Conservation (phyloP, 495 filamentous ascomycete genomes). For the Penicillium lividum region DNA sequence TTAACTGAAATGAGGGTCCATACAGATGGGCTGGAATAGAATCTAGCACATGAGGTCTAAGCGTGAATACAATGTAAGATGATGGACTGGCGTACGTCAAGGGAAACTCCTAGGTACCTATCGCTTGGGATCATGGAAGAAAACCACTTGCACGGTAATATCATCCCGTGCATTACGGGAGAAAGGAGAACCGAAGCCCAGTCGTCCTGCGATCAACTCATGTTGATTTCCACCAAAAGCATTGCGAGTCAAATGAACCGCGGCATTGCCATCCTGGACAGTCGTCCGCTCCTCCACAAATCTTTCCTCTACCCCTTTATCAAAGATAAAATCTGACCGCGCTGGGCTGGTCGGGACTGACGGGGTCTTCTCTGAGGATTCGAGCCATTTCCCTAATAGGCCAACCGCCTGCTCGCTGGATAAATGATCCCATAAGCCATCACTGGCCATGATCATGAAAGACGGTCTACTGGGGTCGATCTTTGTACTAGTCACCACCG, state of each 20-base stretch:
- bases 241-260: conserved; percentile 62
- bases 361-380: conserved; percentile 25
- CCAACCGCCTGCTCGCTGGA: conserved; percentile 60
- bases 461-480: conserved; percentile 47
- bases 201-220: conserved; percentile 53
- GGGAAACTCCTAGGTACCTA: not conserved
- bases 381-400: conserved; percentile 57
- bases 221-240: conserved; percentile 60
- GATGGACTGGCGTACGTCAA: not conserved
- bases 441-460: conserved; percentile 65
- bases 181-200: conserved; percentile 51
- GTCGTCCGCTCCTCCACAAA: conserved; percentile 44
- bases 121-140: conserved; percentile 42
- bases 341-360: conserved; percentile 17
- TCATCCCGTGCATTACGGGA: conserved; percentile 56
- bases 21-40: not conserved
- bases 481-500: conserved; percentile 57
- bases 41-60: not conserved
- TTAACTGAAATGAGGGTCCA: not conserved
- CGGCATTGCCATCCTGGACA: conserved; percentile 61
- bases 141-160: conserved; percentile 64
- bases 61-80: not conserved
- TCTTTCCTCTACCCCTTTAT: conserved; percentile 17
- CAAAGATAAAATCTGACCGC: conserved; percentile 32
- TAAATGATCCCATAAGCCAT: conserved; percentile 66